Evolutionary conservation across 1,284 basidiomycete genomes (phyloP).

Genomic region (Cutaneotrichosporon sp.): DNA sequence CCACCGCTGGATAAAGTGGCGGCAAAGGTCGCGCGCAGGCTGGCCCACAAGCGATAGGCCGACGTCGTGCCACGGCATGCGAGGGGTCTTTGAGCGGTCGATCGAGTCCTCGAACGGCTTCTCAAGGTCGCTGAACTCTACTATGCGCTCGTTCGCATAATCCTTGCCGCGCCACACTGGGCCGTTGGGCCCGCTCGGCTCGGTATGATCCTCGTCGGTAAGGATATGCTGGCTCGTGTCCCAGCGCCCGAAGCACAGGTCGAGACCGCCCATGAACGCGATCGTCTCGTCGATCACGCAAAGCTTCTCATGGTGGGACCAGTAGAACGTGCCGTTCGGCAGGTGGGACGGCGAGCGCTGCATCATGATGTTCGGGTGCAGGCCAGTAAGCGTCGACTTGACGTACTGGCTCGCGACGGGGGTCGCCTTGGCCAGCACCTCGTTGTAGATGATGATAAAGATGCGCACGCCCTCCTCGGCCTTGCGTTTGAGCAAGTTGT

Average conservation of each 20-base stretch:
- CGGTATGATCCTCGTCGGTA: conserved; percentile 66
- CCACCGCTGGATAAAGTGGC: conserved; percentile 95
- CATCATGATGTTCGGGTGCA: conserved; percentile 92
- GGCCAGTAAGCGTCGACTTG: conserved; percentile 74
- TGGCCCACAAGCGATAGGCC: conserved; percentile 93
- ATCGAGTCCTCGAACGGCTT: conserved; percentile 95
- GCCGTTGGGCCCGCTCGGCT: conserved; percentile 55
- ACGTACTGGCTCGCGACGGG: conserved; percentile 87
- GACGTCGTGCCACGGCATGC: conserved; percentile 99
- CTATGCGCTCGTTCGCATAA: conserved; percentile 84
- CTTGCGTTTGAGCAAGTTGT: conserved; percentile 81
- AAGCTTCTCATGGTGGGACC: conserved; percentile 96
- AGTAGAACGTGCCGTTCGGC: conserved; percentile 95
- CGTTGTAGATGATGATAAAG: conserved; percentile 92
- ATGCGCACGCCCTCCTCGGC: conserved; percentile 96
- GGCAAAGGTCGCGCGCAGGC: conserved; percentile 87
- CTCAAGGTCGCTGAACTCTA: conserved; percentile 80
- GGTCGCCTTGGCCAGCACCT: conserved; percentile 95
- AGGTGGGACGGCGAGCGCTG: conserved; percentile 97
- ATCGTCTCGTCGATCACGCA: conserved; percentile 74
- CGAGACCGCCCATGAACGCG: conserved; percentile 65
- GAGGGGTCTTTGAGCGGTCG: conserved; percentile 76
- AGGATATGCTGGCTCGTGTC: conserved; percentile 93
- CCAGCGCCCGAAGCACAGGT: conserved; percentile 92
- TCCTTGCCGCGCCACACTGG: conserved; percentile 70